phyloP scores from a whole-genome alignment of 805 yeast genomes.

The Pichia nanzhaoensis region DNA sequence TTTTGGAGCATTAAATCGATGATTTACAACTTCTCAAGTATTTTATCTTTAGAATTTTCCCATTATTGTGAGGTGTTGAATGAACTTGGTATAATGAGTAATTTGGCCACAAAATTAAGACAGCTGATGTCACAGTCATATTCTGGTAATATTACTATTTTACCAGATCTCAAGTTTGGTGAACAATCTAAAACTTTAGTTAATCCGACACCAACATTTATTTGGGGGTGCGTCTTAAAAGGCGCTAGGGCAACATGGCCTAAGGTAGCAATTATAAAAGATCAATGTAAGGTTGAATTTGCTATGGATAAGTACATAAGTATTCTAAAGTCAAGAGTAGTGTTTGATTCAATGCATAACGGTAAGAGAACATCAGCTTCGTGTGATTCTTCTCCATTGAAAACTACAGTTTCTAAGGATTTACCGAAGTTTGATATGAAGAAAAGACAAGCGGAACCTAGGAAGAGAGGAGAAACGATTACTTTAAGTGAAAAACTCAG shows the following conservation, averaged over 20 bases:
- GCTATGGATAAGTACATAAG: slow-evolving; percentile 76
- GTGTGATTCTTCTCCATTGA: slow-evolving; percentile 6
- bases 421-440: background rate
- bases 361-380: background rate
- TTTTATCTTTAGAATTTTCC: slow-evolving; percentile 59
- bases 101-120: slow-evolving; percentile 62
- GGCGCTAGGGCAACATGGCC: slow-evolving; percentile 97
- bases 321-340: slow-evolving; percentile 53
- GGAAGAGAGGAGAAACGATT: slow-evolving; percentile 6
- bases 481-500: slow-evolving; percentile 33
- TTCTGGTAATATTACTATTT: slow-evolving; percentile 88
- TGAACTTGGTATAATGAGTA: slow-evolving; percentile 72
- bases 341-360: slow-evolving; percentile 26
- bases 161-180: slow-evolving; percentile 62
- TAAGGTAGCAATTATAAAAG: slow-evolving; percentile 71
- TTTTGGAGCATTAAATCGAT: slow-evolving; percentile 43
- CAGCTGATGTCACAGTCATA: slow-evolving; percentile 81
- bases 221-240: slow-evolving; percentile 60
- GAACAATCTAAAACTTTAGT: slow-evolving; percentile 60
- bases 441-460: background rate
- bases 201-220: slow-evolving; percentile 77
- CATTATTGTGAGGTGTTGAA: slow-evolving; percentile 69
- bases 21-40: slow-evolving; percentile 44
- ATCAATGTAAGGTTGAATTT: slow-evolving; percentile 87
- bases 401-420: background rate